phyloP scores from a whole-genome alignment of 2,329 filamentous ascomycete species.

The Epichloe uncinata region DNA sequence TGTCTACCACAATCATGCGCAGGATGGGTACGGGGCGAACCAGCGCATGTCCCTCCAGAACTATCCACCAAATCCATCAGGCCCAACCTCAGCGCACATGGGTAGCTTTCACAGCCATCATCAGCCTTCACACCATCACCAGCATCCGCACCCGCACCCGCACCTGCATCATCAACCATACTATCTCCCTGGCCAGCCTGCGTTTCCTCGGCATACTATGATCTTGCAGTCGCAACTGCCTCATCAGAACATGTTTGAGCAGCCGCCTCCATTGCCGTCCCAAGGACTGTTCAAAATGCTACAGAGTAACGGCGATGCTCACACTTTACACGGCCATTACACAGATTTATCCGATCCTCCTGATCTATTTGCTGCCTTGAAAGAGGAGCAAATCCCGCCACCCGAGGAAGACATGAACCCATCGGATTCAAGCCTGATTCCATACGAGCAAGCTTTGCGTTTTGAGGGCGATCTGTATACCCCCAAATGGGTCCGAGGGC shows the following conservation, averaged over 20 bases:
- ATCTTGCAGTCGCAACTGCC: conserved; percentile 35
- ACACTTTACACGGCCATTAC: conserved; percentile 55
- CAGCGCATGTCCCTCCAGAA: conserved; percentile 39
- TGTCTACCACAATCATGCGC: conserved; percentile 43
- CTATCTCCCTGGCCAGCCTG: conserved; percentile 36
- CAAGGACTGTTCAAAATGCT: conserved; percentile 62
- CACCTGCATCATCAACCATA: conserved; percentile 34
- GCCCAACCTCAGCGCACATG: conserved; percentile 31
- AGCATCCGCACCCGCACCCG: conserved; percentile 11
- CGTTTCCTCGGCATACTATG: conserved; percentile 44
- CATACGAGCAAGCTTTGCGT: conserved; percentile 65
- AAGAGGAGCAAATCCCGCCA: conserved; percentile 60
- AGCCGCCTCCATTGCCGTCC: conserved; percentile 49
- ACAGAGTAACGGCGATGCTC: conserved; percentile 60
- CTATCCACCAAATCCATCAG: conserved; percentile 19
- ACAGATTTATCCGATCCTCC: conserved; percentile 62
- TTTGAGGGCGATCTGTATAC: conserved; percentile 77
- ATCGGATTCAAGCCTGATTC: conserved; percentile 58
- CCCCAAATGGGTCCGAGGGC: conserved; percentile 69
- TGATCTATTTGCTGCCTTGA: conserved; percentile 61
- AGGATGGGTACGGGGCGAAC: conserved; percentile 44
- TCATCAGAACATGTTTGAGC: conserved; percentile 41
- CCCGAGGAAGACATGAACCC: conserved; percentile 75
- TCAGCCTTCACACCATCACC: conserved; percentile 16
- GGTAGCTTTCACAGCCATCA: conserved; percentile 34